These are phyloP conservation scores for Acanthamoeba royreba DNA, from an alignment of 208 protist species.

Conservation along the genomic window DNA sequence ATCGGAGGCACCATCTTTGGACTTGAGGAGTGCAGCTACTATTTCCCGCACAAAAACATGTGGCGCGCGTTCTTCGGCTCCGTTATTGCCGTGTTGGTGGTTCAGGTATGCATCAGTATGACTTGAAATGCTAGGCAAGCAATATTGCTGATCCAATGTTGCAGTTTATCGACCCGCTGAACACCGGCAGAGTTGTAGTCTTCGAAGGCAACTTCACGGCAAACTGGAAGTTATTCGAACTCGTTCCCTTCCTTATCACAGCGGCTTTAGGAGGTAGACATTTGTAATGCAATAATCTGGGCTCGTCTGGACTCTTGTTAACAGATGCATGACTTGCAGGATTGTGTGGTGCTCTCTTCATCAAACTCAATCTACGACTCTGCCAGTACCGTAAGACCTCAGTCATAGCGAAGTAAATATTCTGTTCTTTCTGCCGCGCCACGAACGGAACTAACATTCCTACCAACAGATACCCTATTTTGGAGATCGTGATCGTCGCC, in stretches of 20 bases:
- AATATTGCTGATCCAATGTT: background rate
- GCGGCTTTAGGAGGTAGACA: background rate
- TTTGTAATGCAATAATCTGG: no score
- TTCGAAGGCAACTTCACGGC: background rate
- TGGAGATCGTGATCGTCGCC: background rate
- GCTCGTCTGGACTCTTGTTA: no score
- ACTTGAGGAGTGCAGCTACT: conserved; percentile 67
- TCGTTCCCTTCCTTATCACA: background rate
- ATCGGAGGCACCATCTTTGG: conserved; percentile 66
- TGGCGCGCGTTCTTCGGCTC: conserved; percentile 21
- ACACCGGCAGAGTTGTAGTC: background rate
- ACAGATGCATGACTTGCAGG: background rate
- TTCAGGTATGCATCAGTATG: background rate
- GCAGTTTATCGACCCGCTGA: background rate
- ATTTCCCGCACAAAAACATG: conserved; percentile 59
- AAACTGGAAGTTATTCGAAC: background rate
- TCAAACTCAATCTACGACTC: background rate
- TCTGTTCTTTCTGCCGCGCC: background rate
- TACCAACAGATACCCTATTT: background rate
- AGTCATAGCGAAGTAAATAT: background rate
- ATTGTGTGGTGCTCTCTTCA: background rate
- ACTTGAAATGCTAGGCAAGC: background rate
- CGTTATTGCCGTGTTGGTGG: background rate
- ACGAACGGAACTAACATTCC: no score
- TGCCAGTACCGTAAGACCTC: background rate